Conservation (phyloP, 73 alveolate genomes). For the Tetrahymena borealis region DNA sequence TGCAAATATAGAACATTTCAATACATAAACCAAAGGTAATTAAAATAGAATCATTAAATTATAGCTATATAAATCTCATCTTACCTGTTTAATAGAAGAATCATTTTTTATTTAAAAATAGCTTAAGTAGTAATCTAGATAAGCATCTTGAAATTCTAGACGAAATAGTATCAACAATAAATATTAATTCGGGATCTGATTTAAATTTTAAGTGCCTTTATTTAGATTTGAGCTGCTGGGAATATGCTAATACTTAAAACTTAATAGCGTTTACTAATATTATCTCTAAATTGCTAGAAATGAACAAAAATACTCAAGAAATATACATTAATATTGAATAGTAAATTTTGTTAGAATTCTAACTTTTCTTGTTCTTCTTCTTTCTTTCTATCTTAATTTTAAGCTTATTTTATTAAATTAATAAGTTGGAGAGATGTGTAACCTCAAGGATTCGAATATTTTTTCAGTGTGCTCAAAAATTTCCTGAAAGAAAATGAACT, state of each 20-base stretch:
- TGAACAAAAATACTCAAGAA: background rate
- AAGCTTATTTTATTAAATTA: background rate
- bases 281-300: background rate
- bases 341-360: too few species aligned
- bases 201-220: background rate
- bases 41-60: background rate
- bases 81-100: background rate
- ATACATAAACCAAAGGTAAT: background rate
- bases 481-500: background rate
- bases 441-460: background rate
- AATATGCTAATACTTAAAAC: background rate
- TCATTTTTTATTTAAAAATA: background rate
- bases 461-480: background rate
- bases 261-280: background rate
- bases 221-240: background rate
- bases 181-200: background rate
- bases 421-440: background rate
- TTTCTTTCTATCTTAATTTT: too few species aligned
- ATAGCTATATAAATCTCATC: background rate
- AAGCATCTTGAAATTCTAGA: background rate
- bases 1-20: background rate
- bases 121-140: background rate
- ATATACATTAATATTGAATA: background rate
- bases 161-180: background rate
- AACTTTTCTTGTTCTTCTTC: too few species aligned